Base-by-base conservation (phyloP, 2,329 filamentous ascomycete genomes). In the Ophiostoma novo-ulmi region DNA sequence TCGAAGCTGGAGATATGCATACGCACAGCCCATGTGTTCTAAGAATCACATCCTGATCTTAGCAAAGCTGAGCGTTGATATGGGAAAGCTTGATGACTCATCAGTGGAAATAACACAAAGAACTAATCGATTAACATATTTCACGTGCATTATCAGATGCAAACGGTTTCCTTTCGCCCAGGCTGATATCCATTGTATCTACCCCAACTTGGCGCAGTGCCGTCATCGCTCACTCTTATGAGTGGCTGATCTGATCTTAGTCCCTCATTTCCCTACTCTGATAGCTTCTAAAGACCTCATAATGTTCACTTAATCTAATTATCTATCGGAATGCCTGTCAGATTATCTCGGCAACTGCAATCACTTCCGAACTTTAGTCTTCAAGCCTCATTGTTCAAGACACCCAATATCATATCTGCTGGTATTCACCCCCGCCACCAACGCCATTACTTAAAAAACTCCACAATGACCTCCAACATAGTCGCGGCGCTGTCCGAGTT, bases 401-500 rank as follows among this genome's bases (percentile, higher is more conserved):
- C 22, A 10, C 22, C 52, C 52, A 58, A 17, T 3, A 22, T 58
- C 52, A 22, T 1, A 58, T 26, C 52, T 17, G 26, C 7, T 26
- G 35, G 26, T 11, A 2, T 26, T 11, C 52, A 8, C 5, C 44
- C 44, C 44, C 44, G 44, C 17, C 44, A n/a, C 14, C 58, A 35
- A 35, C 58, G 58, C 5, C 58, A 17, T 17, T 7, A 35, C 26
- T 63, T n/a, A 14, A 48, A 35, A 14, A 48, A 35, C 26, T 63
- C 52, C 36, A 65, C 63, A 38, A 65, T 65, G 63, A 22, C 63
- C 10, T 65, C 63, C 8, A 13, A 8, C 14, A 73, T 80, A 31
- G 74, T 79, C 68, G 74, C 73, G 69, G 77, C 76, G 38, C 74
- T 81, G 67, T 73, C 76, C 26, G 73, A 77, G n/a, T 80, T 76